Conservation (phyloP, 2,329 filamentous ascomycete genomes). For the Ascochyta lentis region DNA sequence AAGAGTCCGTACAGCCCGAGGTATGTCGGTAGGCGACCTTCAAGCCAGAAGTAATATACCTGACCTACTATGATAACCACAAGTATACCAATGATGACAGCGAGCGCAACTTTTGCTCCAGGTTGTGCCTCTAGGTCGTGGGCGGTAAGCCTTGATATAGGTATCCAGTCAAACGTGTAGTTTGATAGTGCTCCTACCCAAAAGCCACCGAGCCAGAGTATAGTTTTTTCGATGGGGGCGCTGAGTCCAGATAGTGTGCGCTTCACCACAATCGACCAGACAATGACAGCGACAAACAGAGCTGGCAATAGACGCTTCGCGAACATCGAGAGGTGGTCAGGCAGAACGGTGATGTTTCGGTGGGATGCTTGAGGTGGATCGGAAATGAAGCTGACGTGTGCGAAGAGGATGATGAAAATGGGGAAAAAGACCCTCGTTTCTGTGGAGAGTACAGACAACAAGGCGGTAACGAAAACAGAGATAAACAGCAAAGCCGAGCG, state of each 20-base stretch:
- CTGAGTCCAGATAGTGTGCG: slow-evolving; percentile 74
- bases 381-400: slow-evolving; percentile 85
- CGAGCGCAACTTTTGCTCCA: slow-evolving; percentile 81
- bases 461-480: slow-evolving; percentile 74
- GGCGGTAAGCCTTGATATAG: slow-evolving; percentile 84
- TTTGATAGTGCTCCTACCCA: slow-evolving; percentile 93
- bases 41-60: slow-evolving; percentile 84
- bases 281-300: slow-evolving; percentile 81
- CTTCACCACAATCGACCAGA: slow-evolving; percentile 82
- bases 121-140: slow-evolving; percentile 90
- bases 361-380: slow-evolving; percentile 76
- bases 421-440: slow-evolving; percentile 81
- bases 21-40: slow-evolving; percentile 79
- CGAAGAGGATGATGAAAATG: slow-evolving; percentile 81
- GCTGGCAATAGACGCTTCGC: slow-evolving; percentile 84
- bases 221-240: slow-evolving; percentile 84
- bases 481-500: slow-evolving; percentile 81
- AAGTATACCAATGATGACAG: slow-evolving; percentile 75
- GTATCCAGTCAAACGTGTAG: slow-evolving; percentile 92
- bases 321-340: slow-evolving; percentile 61
- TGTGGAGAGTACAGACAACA: slow-evolving; percentile 79
- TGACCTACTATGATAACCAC: slow-evolving; percentile 73
- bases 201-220: slow-evolving; percentile 86
- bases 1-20: slow-evolving; percentile 79
- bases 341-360: slow-evolving; percentile 53